These are phyloP conservation scores for Lichtheimia ornata DNA, from an alignment of 371 early-diverging fungal genomes.

Conservation along the genomic window DNA sequence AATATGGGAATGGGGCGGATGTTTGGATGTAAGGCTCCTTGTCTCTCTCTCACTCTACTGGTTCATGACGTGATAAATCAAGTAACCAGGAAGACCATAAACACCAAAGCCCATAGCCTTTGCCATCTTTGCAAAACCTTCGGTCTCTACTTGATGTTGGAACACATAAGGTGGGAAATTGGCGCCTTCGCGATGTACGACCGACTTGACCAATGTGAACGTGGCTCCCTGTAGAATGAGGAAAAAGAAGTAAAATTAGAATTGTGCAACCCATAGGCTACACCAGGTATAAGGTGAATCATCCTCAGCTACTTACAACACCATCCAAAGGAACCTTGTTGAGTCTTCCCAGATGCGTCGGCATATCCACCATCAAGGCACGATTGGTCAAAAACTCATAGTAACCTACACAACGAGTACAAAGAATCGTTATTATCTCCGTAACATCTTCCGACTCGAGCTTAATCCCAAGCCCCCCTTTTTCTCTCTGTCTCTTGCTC, in stretches of 20 bases:
- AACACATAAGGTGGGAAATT: conserved; percentile 47
- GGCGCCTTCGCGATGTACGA: conserved; percentile 69
- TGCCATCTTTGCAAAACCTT: conserved; percentile 79
- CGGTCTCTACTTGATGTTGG: conserved; percentile 67
- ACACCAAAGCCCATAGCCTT: conserved; percentile 66
- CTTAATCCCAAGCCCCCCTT: neutral
- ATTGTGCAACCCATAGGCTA: neutral
- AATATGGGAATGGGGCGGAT: neutral
- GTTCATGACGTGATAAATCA: conserved; percentile 51
- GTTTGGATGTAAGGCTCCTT: no score
- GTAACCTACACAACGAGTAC: conserved; percentile 27
- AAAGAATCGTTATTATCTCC: conserved; percentile 2
- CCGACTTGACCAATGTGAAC: conserved; percentile 59
- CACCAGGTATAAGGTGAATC: neutral
- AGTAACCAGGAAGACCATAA: conserved; percentile 59
- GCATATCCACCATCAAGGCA: conserved; percentile 50
- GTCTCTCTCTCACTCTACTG: neutral
- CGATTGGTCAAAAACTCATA: conserved; percentile 47
- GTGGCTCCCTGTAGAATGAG: conserved; percentile 33
- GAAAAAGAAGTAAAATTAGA: neutral
- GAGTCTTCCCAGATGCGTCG: conserved; percentile 32
- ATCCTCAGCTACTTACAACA: conserved; percentile 17
- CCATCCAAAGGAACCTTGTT: conserved; percentile 44
- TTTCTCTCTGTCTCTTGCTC: neutral
- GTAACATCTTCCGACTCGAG: conserved; percentile 3